Base-by-base conservation (phyloP, 139 green algal species). In the Volvox reticuliferus region DNA sequence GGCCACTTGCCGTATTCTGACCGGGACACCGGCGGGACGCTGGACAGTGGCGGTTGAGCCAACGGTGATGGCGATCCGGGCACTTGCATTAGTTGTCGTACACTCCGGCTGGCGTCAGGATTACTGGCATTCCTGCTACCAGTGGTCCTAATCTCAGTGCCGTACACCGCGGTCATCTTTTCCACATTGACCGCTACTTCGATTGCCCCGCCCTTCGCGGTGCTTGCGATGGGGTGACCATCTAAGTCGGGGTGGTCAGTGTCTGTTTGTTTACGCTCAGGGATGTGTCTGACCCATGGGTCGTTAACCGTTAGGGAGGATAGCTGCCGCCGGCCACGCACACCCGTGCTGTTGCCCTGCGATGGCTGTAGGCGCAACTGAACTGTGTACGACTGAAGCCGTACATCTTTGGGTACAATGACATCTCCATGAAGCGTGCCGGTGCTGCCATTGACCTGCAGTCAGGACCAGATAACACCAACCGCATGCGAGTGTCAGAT, bases 341-440 rank as follows among this genome's bases (percentile, higher is more conserved):
- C 65, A 28, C 12, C 65, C 21, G 65, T 73, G 65, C 65, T 73
- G 65, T 24, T 55, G 16, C 6, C 17, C 71, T 18, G 71, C 71
- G 71, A 18, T 35, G 75, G 32, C 62, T 62, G 77, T 63, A 91
- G 2, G 30, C 50, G 37, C 37, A 92, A 79, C 19, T 19, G 28
- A 1, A 92, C 2, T 26, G 35, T 63, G 88, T 92, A 92, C 12
- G 6, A 28, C 37, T 86, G 78, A 21, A 79, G 44, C 3, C 16
- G 67, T 5, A 75, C 89, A 37, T 62, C n/a, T 1, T 24, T 14
- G 26, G 89, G 89, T 12, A 92, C 82, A 0, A 33, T 6, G 12
- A 92, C 65, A 30, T 67, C 50, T 21, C 18, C 69, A 50, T 92
- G 89, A 24, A 92, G 14, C 5, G 79, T 79, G 19, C 89, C 89